phyloP scores from a whole-genome alignment of 1,284 basidiomycete genomes.

The Agroathelia rolfsii region DNA sequence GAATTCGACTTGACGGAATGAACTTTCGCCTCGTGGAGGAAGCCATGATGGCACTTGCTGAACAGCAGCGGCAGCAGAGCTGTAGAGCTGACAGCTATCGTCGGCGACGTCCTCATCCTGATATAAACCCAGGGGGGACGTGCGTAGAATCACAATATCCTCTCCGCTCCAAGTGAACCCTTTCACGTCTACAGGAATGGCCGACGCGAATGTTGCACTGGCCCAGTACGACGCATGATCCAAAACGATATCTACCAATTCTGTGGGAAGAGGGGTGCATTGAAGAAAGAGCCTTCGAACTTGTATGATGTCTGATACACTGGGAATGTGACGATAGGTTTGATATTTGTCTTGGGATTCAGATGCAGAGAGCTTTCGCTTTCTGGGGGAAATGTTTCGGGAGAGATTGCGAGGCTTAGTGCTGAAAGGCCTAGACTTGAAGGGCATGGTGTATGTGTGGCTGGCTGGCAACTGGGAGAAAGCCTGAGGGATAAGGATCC shows the following conservation, averaged over 20 bases:
- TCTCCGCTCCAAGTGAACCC: neutral
- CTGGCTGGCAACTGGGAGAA: too few species aligned
- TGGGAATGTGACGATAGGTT: too few species aligned
- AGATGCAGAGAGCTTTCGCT: too few species aligned
- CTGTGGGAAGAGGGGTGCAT: conserved; percentile 6
- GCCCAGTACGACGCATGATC: conserved; percentile 9
- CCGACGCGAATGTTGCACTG: conserved; percentile 2
- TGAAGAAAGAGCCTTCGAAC: too few species aligned
- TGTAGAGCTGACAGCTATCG: neutral
- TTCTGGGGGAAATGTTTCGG: too few species aligned
- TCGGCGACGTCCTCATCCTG: conserved; percentile 1
- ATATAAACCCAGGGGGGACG: conserved; percentile 7
- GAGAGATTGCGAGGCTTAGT: too few species aligned
- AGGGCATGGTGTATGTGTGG: too few species aligned
- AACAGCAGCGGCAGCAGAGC: neutral
- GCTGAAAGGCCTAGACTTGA: too few species aligned
- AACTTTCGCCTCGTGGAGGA: conserved; percentile 3
- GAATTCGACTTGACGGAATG: conserved; percentile 8
- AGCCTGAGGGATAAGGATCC: too few species aligned
- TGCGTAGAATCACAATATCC: conserved; percentile 6
- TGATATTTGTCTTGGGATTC: too few species aligned
- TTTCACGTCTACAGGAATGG: conserved; percentile 1
- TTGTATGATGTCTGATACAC: too few species aligned
- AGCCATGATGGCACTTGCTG: conserved; percentile 2
- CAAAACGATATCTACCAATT: conserved; percentile 10